A percentile compares a stretch with the other conserved stretches of the same genome.
Evolutionary conservation across 2,329 filamentous ascomycete genomes (phyloP).

Genomic region (Colletotrichum tofieldiae): DNA sequence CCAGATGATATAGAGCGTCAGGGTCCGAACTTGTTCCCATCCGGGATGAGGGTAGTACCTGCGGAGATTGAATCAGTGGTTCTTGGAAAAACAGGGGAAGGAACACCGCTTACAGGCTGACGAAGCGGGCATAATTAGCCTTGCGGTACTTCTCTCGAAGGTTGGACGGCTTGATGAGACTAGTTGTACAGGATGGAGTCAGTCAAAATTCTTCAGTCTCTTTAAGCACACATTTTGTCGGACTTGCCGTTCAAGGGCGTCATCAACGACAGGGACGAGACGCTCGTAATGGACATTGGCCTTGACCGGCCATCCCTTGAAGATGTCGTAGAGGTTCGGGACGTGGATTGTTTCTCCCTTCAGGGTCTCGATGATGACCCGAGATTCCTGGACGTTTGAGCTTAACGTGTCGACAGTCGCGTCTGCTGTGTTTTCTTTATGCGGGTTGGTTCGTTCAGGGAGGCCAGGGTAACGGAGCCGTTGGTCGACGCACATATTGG

Average conservation of each 20-base stretch:
- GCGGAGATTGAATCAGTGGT: neutral
- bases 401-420: neutral
- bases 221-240: neutral
- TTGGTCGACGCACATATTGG: slow-evolving; percentile 3
- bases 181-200: neutral
- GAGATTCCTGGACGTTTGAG: neutral
- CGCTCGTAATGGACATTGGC: slow-evolving; percentile 46
- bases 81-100: neutral
- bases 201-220: neutral
- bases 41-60: slow-evolving; percentile 47
- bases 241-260: slow-evolving; percentile 30
- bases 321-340: slow-evolving; percentile 47
- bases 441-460: neutral
- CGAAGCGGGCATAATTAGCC: slow-evolving; percentile 33
- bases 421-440: neutral
- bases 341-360: slow-evolving; percentile 49
- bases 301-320: slow-evolving; percentile 48
- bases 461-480: neutral
- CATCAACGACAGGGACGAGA: slow-evolving; percentile 45
- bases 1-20: slow-evolving; percentile 50
- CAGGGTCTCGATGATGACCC: slow-evolving; percentile 45
- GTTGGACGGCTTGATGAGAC: slow-evolving; percentile 15
- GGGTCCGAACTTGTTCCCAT: slow-evolving; percentile 42
- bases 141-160: slow-evolving; percentile 32
- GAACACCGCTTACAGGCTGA: slow-evolving; percentile 28